Evolutionary conservation across 2,329 filamentous ascomycete species (phyloP).

Genomic region (Alternaria hordeiaustralica): DNA sequence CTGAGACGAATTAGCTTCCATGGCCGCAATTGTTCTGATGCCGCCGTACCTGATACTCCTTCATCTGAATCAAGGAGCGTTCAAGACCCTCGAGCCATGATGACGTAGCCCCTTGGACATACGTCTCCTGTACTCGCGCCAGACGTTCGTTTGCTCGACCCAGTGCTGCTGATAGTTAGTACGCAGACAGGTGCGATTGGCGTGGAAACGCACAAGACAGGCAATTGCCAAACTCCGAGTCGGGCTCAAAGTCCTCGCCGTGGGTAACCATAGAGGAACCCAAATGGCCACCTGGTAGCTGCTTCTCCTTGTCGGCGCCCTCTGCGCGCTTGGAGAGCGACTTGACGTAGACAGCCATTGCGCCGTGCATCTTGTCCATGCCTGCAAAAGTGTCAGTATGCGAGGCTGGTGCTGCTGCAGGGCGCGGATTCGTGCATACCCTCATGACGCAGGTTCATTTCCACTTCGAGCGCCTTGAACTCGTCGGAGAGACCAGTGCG

Average conservation of each 20-base stretch:
- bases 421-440: conserved; percentile 60
- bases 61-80: conserved; percentile 90
- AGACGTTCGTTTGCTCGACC: conserved; percentile 89
- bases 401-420: conserved; percentile 5
- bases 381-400: conserved; percentile 59
- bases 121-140: conserved; percentile 83
- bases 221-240: conserved; percentile 90
- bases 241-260: conserved; percentile 88
- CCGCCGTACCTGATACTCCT: conserved; percentile 84
- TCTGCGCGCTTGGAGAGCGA: conserved; percentile 85
- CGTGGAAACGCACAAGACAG: conserved; percentile 67
- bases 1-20: conserved; percentile 50
- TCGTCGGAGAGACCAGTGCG: conserved; percentile 88
- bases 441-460: conserved; percentile 88
- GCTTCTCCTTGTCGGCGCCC: conserved; percentile 86
- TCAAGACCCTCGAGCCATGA: conserved; percentile 94
- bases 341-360: conserved; percentile 86
- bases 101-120: conserved; percentile 76
- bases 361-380: conserved; percentile 86
- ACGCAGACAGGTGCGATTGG: neutral
- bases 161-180: conserved; percentile 60
- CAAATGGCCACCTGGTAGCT: conserved; percentile 77
- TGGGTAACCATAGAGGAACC: conserved; percentile 86
- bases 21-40: neutral
- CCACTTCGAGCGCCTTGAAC: conserved; percentile 86